These are phyloP conservation scores for Magnaporthiopsis poae DNA, from an alignment of 2,329 filamentous ascomycete genomes.

Conservation along the genomic window DNA sequence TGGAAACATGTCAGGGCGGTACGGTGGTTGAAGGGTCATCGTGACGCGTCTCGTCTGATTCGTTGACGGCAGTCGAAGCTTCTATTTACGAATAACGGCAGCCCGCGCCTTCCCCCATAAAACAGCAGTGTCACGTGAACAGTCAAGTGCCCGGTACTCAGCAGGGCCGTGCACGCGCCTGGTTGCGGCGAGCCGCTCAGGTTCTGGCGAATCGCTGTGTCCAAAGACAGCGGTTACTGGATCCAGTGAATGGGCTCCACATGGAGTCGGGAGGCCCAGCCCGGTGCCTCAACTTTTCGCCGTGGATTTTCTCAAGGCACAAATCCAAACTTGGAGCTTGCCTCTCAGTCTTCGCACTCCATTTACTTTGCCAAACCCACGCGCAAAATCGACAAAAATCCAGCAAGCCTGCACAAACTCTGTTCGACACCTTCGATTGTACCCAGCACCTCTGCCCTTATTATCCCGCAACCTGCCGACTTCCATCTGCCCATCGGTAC, in stretches of 20 bases:
- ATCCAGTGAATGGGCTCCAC: not conserved
- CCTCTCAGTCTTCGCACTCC: not conserved
- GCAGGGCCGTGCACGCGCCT: not conserved
- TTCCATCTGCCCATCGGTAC: not conserved
- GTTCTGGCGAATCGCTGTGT: not conserved
- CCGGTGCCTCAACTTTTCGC: not conserved
- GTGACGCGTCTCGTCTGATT: not conserved
- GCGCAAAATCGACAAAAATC: not conserved
- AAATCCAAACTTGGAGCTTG: not conserved
- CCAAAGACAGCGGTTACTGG: not conserved
- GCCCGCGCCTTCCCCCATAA: not conserved
- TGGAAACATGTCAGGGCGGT: too few relatives aligned
- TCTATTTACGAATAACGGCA: not conserved
- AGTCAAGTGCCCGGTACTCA: not conserved
- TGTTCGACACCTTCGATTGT: not conserved
- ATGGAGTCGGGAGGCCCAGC: not conserved
- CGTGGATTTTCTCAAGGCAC: not conserved
- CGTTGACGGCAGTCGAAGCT: not conserved
- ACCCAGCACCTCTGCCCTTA: not conserved
- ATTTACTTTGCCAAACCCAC: not conserved
- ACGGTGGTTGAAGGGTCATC: not conserved
- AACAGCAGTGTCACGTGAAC: not conserved
- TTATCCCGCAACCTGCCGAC: not conserved
- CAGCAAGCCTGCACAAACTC: not conserved
- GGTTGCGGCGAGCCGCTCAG: not conserved